Conservation (phyloP, 345 rosid genomes). For the Brassica cretica region DNA sequence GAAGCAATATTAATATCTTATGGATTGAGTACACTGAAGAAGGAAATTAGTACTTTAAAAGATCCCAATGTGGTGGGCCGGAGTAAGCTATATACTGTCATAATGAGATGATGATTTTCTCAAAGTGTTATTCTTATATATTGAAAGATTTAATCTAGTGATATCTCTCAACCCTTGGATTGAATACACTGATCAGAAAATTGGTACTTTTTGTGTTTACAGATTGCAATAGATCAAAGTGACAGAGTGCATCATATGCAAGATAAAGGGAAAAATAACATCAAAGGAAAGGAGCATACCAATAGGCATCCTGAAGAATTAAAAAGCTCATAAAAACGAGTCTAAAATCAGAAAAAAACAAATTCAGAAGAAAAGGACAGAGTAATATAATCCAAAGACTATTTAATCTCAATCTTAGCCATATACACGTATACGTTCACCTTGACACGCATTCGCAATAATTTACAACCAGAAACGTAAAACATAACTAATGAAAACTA, state of each 20-base stretch:
- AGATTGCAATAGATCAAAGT: neutral
- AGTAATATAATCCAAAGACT: neutral
- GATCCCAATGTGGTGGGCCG: neutral
- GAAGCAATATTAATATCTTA: too few species aligned
- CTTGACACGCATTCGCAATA: neutral
- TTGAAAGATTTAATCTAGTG: neutral
- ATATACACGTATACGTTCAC: neutral
- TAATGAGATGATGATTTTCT: conserved; percentile 3
- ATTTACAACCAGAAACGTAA: neutral
- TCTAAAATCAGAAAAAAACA: neutral
- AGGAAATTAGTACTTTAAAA: neutral
- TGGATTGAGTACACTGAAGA: too few species aligned
- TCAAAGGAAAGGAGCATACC: neutral
- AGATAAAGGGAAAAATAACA: neutral
- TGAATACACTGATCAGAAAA: neutral
- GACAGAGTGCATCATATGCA: neutral
- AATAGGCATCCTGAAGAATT: neutral
- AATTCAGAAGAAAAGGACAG: neutral
- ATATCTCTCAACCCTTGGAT: neutral
- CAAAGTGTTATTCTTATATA: neutral
- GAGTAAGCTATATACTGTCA: neutral
- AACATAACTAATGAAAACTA: conserved; percentile 24
- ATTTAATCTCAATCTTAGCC: neutral
- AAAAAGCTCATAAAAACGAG: neutral
- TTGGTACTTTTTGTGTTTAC: neutral